phyloP scores from a whole-genome alignment of 495 filamentous ascomycete species.

The Aspergillus campestris region DNA sequence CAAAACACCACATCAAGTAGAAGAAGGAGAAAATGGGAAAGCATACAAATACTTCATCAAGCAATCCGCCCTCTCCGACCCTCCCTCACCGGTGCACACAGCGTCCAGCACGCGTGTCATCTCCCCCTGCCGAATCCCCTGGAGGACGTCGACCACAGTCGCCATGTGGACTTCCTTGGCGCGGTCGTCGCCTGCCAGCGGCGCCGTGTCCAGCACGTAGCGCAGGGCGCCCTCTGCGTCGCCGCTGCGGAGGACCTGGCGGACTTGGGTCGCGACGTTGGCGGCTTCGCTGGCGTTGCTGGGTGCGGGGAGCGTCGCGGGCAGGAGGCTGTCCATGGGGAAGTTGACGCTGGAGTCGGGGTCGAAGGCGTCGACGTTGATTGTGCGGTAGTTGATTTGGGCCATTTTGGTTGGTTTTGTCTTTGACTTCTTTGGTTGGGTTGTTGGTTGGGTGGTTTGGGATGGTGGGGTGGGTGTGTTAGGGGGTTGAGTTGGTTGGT shows the following conservation, averaged over 20 bases:
- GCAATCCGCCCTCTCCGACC: slow-evolving; percentile 54
- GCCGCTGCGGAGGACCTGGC: slow-evolving; percentile 75
- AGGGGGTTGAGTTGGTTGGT: background rate
- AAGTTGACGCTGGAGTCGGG: slow-evolving; percentile 86
- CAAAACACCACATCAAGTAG: background rate
- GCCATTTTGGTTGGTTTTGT: slow-evolving; percentile 37
- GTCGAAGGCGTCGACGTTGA: slow-evolving; percentile 84
- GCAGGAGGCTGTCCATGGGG: slow-evolving; percentile 68
- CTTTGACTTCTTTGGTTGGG: background rate
- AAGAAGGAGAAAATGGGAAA: slow-evolving; percentile 4
- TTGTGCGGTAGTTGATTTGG: slow-evolving; percentile 73
- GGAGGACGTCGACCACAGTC: slow-evolving; percentile 77
- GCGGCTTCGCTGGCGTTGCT: slow-evolving; percentile 64
- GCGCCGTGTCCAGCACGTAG: slow-evolving; percentile 66
- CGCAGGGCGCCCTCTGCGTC: slow-evolving; percentile 79
- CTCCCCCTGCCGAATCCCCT: slow-evolving; percentile 82
- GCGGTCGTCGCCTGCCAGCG: slow-evolving; percentile 59
- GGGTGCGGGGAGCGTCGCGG: slow-evolving; percentile 51
- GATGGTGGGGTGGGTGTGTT: background rate
- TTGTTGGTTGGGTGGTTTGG: slow-evolving; percentile 1
- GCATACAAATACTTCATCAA: slow-evolving; percentile 47
- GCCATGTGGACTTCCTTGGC: slow-evolving; percentile 81
- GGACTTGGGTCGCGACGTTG: slow-evolving; percentile 62
- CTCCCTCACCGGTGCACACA: slow-evolving; percentile 62
- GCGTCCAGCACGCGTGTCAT: slow-evolving; percentile 77